Evolutionary conservation across 192 early-diverging fungal genomes (phyloP).

Genomic region (Gigaspora rosea): DNA sequence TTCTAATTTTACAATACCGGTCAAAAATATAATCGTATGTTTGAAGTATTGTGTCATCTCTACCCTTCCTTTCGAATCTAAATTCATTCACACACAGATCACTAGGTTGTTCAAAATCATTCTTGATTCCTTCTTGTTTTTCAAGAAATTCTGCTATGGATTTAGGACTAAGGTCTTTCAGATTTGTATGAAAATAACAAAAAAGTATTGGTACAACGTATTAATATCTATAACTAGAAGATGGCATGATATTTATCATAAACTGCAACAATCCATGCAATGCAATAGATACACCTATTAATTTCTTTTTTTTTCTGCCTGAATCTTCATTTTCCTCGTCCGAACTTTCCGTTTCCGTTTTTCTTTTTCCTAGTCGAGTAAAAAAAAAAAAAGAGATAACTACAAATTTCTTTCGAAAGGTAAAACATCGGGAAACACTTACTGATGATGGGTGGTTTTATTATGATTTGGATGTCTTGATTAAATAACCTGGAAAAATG

Average conservation of each 20-base stretch:
- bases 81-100: background rate
- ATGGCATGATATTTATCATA: no score
- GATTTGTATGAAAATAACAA: background rate
- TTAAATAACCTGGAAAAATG: no score
- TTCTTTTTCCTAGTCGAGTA: no score
- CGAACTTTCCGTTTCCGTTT: no score
- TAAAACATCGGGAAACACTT: no score
- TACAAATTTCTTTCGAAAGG: background rate
- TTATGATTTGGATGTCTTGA: no score
- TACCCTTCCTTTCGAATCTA: slow-evolving; percentile 1
- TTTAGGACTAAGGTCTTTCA: background rate
- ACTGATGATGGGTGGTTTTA: no score
- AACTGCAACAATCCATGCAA: no score
- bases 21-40: slow-evolving; percentile 12
- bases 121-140: background rate
- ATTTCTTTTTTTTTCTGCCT: background rate
- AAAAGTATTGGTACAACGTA: background rate
- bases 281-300: no score
- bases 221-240: background rate
- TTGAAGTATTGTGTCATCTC: slow-evolving; percentile 5
- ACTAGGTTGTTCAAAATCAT: background rate
- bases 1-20: background rate
- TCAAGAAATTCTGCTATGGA: slow-evolving; percentile 9
- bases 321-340: no score
- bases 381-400: no score